These are phyloP conservation scores for Aspergillus ochraceoroseus DNA, from an alignment of 2,329 filamentous ascomycete species.

Conservation along the genomic window DNA sequence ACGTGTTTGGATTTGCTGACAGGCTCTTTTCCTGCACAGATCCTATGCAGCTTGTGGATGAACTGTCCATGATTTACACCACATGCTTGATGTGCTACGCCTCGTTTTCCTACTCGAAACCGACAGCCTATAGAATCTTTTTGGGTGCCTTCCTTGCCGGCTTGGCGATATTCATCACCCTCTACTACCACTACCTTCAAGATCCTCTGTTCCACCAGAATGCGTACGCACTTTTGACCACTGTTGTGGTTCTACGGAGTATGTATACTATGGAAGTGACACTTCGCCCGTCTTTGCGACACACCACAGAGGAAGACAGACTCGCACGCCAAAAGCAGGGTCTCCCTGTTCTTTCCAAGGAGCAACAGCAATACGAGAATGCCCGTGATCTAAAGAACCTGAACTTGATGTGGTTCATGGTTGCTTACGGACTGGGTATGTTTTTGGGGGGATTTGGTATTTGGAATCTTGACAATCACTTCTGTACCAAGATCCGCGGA, in stretches of 20 bases:
- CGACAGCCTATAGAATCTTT: constrained; percentile 47
- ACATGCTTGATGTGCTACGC: constrained; percentile 67
- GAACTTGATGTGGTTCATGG: constrained; percentile 70
- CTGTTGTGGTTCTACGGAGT: constrained; percentile 63
- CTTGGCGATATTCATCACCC: constrained; percentile 65
- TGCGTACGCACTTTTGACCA: constrained; percentile 68
- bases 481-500: constrained; percentile 59
- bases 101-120: constrained; percentile 66
- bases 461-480: constrained; percentile 76
- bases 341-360: constrained; percentile 41
- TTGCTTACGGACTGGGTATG: constrained; percentile 60
- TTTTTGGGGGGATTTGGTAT: constrained; percentile 72
- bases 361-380: constrained; percentile 48
- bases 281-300: constrained; percentile 56
- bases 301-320: constrained; percentile 46
- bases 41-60: constrained; percentile 66
- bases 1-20: constrained; percentile 19
- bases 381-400: constrained; percentile 54
- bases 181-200: constrained; percentile 75
- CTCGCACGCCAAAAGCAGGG: constrained; percentile 35
- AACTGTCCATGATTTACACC: constrained; percentile 68
- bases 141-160: constrained; percentile 56
- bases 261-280: constrained; percentile 72
- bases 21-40: constrained; percentile 41
- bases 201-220: constrained; percentile 79